Percentiles rank a stretch among this genome's conserved stretches.
Evolutionary conservation across 805 yeast species (phyloP).

Genomic region (Ogataea nitratoaversa): DNA sequence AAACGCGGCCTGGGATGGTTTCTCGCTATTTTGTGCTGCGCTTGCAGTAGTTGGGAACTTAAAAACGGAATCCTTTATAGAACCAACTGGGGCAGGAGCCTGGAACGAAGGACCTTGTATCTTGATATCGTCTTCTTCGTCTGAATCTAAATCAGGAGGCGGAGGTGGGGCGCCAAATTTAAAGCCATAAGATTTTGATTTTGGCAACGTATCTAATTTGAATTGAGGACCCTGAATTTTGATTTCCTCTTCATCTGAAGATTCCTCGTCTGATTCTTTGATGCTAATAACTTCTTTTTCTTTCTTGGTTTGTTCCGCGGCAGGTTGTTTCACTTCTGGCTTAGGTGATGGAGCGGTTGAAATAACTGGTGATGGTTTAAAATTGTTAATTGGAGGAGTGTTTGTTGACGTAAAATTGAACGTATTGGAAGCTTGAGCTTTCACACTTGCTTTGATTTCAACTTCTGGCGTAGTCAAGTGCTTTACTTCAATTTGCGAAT

Average conservation of each 20-base stretch:
- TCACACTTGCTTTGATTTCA: conserved; percentile 13
- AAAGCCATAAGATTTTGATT: conserved; percentile 47
- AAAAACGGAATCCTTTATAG: conserved; percentile 30
- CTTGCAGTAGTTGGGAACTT: conserved; percentile 16
- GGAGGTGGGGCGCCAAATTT: conserved; percentile 37
- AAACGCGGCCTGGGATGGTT: conserved; percentile 9
- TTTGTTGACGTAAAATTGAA: background rate
- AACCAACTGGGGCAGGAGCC: conserved; percentile 32
- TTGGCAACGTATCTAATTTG: conserved; percentile 42
- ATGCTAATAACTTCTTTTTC: conserved; percentile 15
- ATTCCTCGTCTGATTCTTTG: conserved; percentile 28
- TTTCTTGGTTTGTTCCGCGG: background rate
- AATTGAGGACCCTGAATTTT: conserved; percentile 73
- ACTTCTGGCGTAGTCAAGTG: conserved; percentile 22
- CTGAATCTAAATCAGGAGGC: conserved; percentile 32
- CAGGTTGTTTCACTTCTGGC: background rate
- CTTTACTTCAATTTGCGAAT: conserved; percentile 22
- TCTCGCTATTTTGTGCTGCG: too few relatives aligned
- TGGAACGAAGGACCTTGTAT: conserved; percentile 72
- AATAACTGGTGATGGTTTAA: too few relatives aligned
- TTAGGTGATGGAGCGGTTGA: background rate
- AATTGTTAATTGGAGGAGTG: too few relatives aligned
- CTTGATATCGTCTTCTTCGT: conserved; percentile 58
- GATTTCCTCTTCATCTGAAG: conserved; percentile 43
- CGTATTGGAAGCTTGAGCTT: conserved; percentile 3